phyloP scores from a whole-genome alignment of 257 asterid genomes.

The Forsythia suspensa region DNA sequence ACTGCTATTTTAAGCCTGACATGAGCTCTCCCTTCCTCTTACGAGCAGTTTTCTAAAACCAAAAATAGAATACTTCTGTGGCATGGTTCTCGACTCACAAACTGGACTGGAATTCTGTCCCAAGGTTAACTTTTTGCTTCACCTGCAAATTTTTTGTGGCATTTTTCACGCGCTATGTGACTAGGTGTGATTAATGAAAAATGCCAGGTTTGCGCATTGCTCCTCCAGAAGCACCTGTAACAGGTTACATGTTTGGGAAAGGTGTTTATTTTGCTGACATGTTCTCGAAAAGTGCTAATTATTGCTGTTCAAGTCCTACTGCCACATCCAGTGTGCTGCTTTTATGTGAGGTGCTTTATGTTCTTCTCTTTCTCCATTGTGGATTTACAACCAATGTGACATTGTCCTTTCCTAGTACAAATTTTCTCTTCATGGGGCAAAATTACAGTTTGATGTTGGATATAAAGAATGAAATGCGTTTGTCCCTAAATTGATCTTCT shows the following conservation, averaged over 20 bases:
- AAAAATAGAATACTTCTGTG: slow-evolving; percentile 91
- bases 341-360: slow-evolving; percentile 68
- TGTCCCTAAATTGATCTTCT: neutral
- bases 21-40: slow-evolving; percentile 16
- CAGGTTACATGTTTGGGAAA: slow-evolving; percentile 98
- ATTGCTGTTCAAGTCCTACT: slow-evolving; percentile 52
- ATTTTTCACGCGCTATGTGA: slow-evolving; percentile 11
- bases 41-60: slow-evolving; percentile 52
- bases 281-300: slow-evolving; percentile 98
- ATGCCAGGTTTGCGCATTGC: slow-evolving; percentile 85
- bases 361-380: neutral
- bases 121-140: slow-evolving; percentile 54
- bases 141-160: neutral
- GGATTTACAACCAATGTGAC: neutral
- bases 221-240: slow-evolving; percentile 96
- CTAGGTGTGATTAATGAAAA: slow-evolving; percentile 21
- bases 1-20: slow-evolving; percentile 16
- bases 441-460: neutral
- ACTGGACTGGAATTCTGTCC: slow-evolving; percentile 93
- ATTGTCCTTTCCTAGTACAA: neutral
- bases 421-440: neutral
- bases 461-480: neutral
- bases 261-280: slow-evolving; percentile 98
- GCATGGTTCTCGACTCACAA: slow-evolving; percentile 97
- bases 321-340: slow-evolving; percentile 73